Percentiles rank a stretch among this genome's conserved stretches.
phyloP scores from a whole-genome alignment of 2,329 filamentous ascomycete species.

The Taxawa tesnikishii region DNA sequence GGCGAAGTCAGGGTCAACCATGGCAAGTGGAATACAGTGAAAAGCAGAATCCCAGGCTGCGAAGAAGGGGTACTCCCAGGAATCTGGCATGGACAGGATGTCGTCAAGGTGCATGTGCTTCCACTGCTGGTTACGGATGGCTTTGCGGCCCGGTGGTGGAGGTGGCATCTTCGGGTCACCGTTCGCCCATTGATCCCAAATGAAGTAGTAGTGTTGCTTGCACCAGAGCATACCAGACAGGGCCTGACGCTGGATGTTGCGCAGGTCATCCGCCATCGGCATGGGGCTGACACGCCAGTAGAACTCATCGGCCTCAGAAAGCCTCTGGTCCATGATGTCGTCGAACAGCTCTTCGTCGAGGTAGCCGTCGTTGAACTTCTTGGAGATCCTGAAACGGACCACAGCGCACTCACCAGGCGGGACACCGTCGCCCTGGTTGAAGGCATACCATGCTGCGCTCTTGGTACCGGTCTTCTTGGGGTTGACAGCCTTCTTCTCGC shows the following conservation, averaged over 20 bases:
- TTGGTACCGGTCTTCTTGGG: constrained; percentile 74
- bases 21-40: constrained; percentile 88
- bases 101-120: constrained; percentile 92
- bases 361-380: constrained; percentile 55
- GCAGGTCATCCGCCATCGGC: constrained; percentile 84
- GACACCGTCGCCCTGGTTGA: constrained; percentile 81
- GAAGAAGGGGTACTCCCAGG: constrained; percentile 98
- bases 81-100: constrained; percentile 94
- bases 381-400: constrained; percentile 80
- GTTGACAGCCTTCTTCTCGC: constrained; percentile 70
- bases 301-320: constrained; percentile 89
- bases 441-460: constrained; percentile 80
- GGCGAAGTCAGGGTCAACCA: constrained; percentile 95
- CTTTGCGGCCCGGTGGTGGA: constrained; percentile 67
- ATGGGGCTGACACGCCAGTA: constrained; percentile 87
- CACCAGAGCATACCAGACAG: constrained; percentile 98
- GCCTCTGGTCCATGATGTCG: constrained; percentile 73
- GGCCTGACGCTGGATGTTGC: constrained; percentile 90
- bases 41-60: constrained; percentile 96
- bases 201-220: constrained; percentile 92
- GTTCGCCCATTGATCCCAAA: constrained; percentile 97
- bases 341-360: constrained; percentile 90
- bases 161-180: constrained; percentile 82
- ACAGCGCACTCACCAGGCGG: constrained; percentile 87
- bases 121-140: constrained; percentile 79